Evolutionary conservation across 2,329 filamentous ascomycete genomes (phyloP).

Genomic region (Ophiosphaerella narmari): DNA sequence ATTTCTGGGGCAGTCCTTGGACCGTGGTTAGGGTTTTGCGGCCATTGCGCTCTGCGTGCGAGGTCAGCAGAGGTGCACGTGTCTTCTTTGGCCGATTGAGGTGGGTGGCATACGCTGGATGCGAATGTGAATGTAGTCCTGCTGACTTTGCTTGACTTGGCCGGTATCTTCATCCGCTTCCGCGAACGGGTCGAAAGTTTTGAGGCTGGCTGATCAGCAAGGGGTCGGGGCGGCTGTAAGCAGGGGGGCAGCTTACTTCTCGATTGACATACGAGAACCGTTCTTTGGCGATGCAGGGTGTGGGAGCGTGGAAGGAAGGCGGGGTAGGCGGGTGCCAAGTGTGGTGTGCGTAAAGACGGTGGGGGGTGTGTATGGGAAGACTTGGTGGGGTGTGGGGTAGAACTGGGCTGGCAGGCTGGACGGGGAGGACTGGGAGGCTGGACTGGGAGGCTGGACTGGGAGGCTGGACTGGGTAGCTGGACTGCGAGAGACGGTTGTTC

Average conservation of each 20-base stretch:
- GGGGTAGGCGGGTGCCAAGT: slow-evolving; percentile 6
- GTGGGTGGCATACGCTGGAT: slow-evolving; percentile 82
- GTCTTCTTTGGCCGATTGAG: background rate
- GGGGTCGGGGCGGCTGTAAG: too few relatives aligned
- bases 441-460: too few relatives aligned
- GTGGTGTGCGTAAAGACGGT: background rate
- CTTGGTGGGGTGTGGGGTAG: slow-evolving; percentile 14
- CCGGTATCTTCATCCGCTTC: slow-evolving; percentile 99
- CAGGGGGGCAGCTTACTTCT: slow-evolving; percentile 45
- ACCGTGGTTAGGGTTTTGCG: slow-evolving; percentile 99
- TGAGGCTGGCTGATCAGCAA: slow-evolving; percentile 46
- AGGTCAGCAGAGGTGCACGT: slow-evolving; percentile 3
- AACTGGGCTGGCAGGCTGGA: too few relatives aligned
- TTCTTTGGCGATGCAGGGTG: slow-evolving; percentile 1
- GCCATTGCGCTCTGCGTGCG: slow-evolving; percentile 95
- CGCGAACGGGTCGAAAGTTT: slow-evolving; percentile 88
- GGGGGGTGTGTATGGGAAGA: slow-evolving; percentile 10
- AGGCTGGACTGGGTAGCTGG: background rate
- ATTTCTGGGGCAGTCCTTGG: slow-evolving; percentile 97
- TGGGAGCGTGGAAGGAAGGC: background rate
- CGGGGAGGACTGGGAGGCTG: too few relatives aligned
- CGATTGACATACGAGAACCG: slow-evolving; percentile 41
- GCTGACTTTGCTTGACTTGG: slow-evolving; percentile 85
- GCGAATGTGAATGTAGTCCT: slow-evolving; percentile 99
- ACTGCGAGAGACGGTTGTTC: slow-evolving; percentile 10